Evolutionary conservation across 1,284 basidiomycete species (phyloP), one percentile per base, ranked within the genome.

Genomic region (Trametes pubescens): DNA sequence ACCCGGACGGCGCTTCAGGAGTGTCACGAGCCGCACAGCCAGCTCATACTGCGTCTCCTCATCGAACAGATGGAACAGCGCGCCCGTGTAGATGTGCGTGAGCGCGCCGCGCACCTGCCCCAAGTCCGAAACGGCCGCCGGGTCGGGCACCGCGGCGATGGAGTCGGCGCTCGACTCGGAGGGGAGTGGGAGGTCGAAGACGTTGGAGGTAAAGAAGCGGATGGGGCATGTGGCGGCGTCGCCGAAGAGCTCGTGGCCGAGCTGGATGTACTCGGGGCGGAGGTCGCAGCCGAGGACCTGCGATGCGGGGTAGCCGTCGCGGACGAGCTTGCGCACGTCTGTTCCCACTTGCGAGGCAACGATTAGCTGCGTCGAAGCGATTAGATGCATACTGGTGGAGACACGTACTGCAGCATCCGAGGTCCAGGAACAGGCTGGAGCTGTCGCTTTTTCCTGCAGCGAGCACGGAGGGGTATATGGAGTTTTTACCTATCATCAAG

Each of bases 11-110:
- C 69, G 62, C 55, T 73, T 73, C 22, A 77, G 26, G 4, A 79
- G 65, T 13, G 46, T 61, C 3, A 68, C 74, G 10, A 79, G 64
- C 6, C 77, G 71, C 6, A 73, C 48, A 0, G 77, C 77, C 14
- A 79, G 72, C 9, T 68, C 71, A 32, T 73, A 67, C 66, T 80
- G 78, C 24, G 76, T 76, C 32, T 70, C 51, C 65, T 76, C 74
- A 64, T 79, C 74, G 61, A 77, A 79, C 5, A 80, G 69, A 59
- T 80, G 78, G 66, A 79, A 80, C 26, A 80, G 62, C 7, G 77
- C 72, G 0, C 77, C 77, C 0, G 73, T 69, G 55, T 76, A 77
- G 43, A 77, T 64, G 59, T 76, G 75, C 49, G 71, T 72, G 29
- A 77, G 49, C 16, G 59, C 29, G 29, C 67, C 71, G 26, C 53